Evolutionary conservation across 176 grass and related monocot genomes (phyloP).

Genomic region (Metroxylon sagu): DNA sequence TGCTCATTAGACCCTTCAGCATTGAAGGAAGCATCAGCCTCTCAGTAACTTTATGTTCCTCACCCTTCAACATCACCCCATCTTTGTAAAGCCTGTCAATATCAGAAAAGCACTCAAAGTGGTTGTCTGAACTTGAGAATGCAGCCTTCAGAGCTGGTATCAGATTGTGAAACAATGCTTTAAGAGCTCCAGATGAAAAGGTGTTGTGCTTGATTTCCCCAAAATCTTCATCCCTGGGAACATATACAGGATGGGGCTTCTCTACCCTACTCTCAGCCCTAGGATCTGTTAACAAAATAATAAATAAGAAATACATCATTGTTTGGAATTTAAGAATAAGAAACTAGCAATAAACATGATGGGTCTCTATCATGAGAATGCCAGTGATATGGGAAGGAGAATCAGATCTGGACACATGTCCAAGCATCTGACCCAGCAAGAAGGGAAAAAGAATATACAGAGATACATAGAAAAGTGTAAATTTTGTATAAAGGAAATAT

Average conservation of each 20-base stretch:
- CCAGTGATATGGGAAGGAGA: no score
- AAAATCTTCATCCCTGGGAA: slow-evolving; percentile 21
- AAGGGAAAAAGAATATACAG: no score
- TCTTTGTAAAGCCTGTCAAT: slow-evolving; percentile 23
- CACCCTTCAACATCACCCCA: slow-evolving; percentile 5
- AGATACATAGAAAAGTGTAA: no score
- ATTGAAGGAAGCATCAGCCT: slow-evolving; percentile 13
- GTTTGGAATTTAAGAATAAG: no score
- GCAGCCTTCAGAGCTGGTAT: slow-evolving; percentile 20
- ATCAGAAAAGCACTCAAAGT: slow-evolving; percentile 27
- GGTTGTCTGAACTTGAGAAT: slow-evolving; percentile 15
- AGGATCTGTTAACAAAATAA: slow-evolving; percentile 24
- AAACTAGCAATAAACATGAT: no score
- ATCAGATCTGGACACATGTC: no score
- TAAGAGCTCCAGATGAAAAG: slow-evolving; percentile 18
- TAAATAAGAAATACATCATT: no score
- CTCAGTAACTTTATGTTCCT: slow-evolving; percentile 1
- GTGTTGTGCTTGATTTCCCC: slow-evolving; percentile 22
- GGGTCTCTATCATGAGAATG: no score
- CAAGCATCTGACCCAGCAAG: no score
- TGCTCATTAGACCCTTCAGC: background rate
- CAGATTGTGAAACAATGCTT: slow-evolving; percentile 22
- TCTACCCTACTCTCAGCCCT: slow-evolving; percentile 27
- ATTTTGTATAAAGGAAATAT: no score
- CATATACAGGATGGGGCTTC: slow-evolving; percentile 29